Percentiles rank a stretch among this genome's conserved stretches.
Conservation (phyloP, 75 land plant species). For the Sequoia sempervirens region DNA sequence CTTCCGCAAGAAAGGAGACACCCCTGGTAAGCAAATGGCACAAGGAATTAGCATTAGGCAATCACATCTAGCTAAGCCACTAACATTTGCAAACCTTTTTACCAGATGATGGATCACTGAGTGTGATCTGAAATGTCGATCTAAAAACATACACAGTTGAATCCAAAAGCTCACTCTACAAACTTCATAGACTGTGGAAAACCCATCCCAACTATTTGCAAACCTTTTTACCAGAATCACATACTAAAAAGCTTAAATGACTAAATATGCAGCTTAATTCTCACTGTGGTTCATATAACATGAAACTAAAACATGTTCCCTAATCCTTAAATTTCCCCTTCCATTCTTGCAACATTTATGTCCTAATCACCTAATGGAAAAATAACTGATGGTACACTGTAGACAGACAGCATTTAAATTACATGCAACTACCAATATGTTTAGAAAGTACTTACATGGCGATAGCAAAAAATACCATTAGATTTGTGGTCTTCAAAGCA, state of each 20-base stretch:
- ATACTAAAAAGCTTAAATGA: background rate
- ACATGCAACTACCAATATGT: background rate
- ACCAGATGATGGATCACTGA: no score
- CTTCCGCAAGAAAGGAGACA: conserved; percentile 27
- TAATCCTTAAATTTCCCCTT: background rate
- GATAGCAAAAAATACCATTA: conserved; percentile 29
- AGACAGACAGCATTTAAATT: background rate
- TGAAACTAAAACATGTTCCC: background rate
- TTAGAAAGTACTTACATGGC: conserved; percentile 34
- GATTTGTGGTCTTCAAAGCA: conserved; percentile 27
- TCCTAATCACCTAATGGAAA: background rate
- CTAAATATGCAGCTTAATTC: background rate
- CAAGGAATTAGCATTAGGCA: background rate
- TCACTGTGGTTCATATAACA: background rate
- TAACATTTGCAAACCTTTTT: background rate
- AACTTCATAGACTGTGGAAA: no score
- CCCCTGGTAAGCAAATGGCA: conserved; percentile 15
- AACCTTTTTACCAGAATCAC: background rate
- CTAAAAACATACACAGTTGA: no score
- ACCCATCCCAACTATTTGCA: no score
- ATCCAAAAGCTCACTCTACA: no score
- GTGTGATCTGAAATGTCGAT: no score
- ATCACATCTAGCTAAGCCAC: background rate
- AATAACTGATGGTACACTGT: background rate
- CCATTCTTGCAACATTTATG: background rate